A percentile compares a stretch with the other conserved stretches of the same genome.
These are phyloP conservation scores for Tetrahymena elliotti DNA, from an alignment of 73 alveolate genomes.

Conservation along the genomic window DNA sequence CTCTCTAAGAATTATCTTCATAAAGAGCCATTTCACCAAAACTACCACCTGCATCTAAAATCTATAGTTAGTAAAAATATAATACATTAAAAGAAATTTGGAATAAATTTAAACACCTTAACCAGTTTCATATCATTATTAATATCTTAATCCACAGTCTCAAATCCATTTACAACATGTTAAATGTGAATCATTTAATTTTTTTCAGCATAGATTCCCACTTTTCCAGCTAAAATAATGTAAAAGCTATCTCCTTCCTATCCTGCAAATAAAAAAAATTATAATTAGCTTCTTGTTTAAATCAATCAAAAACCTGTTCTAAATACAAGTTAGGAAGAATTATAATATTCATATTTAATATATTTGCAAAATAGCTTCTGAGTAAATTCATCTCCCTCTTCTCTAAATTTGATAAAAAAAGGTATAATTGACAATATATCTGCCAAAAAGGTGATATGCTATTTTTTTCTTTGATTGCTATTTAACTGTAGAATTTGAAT, in stretches of 20 bases:
- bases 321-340: neutral
- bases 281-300: neutral
- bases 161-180: neutral
- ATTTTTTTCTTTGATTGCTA: neutral
- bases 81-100: neutral
- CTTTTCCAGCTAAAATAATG: neutral
- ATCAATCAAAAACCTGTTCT: neutral
- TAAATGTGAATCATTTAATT: neutral
- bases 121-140: neutral
- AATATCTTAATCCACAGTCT: neutral
- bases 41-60: neutral
- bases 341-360: neutral
- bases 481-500: neutral
- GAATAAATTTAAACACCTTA: neutral
- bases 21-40: neutral
- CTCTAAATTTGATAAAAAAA: neutral
- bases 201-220: neutral
- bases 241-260: neutral
- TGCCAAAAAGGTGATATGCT: neutral
- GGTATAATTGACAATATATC: neutral
- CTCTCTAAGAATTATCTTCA: neutral
- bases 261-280: neutral
- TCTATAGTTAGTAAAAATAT: neutral
- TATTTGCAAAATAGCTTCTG: neutral
- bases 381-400: neutral